Evolutionary conservation across 306 rosid species (phyloP), one percentile per base, ranked within the genome.

Genomic region (Vachellia collinsii): DNA sequence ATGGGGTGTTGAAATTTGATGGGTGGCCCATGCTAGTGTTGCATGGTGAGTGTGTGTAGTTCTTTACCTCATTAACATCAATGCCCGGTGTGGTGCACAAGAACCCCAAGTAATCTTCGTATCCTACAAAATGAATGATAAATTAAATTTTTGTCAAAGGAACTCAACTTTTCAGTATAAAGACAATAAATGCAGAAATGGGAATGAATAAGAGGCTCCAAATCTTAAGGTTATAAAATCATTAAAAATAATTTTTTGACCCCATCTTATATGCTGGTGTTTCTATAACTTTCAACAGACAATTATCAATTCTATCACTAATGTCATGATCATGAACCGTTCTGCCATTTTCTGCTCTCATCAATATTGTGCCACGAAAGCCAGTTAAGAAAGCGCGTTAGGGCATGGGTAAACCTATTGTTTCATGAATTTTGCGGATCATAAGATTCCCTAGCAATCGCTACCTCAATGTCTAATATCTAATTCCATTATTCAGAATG

Each of bases 111-210:
- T 29, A 29, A 29, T 29, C 34, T 29, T 29, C 34, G 34, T 29
- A 29, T 29, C 34, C 34, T 29, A 29, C 34, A 29, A 29, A 29
- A 29, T 29, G 34, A 29, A 29, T 29, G 34, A 29, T 29, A 29
- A 29, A 29, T 70, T 62, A 16, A 25, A 61, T 44, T 56, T 68
- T 54, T 53, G 10, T 75, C 64, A 41, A 38, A 9, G 79, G 73
- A 72, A 7, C 62, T 62, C 78, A 48, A 16, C 51, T 54, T 81
- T 72, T 56, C 50, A 77, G 48, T 44, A 22, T 25, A 38, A 4
- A 16, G 38, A 41, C 50, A 70, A 70, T 50, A 59, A 69, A 29
- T 47, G 51, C 38, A 38, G 61, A 70, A 44, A 59, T 10, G 66
- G 75, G 56, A 70, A 16, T 36, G 46, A 59, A 16, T 36, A 16